Evolutionary conservation across 2,329 filamentous ascomycete species (phyloP).

Genomic region (Orbilia brochopaga): DNA sequence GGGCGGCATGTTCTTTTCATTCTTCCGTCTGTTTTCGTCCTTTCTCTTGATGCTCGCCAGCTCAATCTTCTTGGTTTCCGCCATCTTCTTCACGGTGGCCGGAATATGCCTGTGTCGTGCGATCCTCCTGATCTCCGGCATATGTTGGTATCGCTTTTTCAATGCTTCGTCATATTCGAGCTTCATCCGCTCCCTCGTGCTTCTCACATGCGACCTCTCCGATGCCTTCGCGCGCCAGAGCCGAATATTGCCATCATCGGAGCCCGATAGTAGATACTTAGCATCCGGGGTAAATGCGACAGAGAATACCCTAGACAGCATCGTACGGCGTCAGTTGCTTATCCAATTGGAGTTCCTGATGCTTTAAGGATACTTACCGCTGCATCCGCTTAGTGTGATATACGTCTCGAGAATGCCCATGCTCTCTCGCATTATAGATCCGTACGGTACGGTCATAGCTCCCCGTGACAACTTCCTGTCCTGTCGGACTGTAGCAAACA

Average conservation of each 20-base stretch:
- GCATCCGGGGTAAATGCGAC: conserved; percentile 85
- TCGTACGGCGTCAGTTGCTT: conserved; percentile 6
- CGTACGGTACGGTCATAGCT: conserved; percentile 88
- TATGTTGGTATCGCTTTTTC: conserved; percentile 83
- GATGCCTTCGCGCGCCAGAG: conserved; percentile 90
- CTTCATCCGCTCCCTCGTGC: conserved; percentile 80
- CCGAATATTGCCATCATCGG: conserved; percentile 88
- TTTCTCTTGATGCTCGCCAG: conserved; percentile 78
- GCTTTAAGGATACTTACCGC: conserved; percentile 58
- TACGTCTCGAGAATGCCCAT: conserved; percentile 69
- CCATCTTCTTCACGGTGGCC: conserved; percentile 71
- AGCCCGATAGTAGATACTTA: conserved; percentile 86
- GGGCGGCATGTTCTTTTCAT: conserved; percentile 81
- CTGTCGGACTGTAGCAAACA: conserved; percentile 91
- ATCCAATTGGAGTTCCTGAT: background rate
- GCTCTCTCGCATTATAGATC: conserved; percentile 53
- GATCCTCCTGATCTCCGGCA: conserved; percentile 94
- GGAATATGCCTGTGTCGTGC: conserved; percentile 82
- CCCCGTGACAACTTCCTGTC: conserved; percentile 88
- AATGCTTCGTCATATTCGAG: conserved; percentile 90
- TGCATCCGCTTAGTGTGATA: conserved; percentile 99
- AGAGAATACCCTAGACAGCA: conserved; percentile 71
- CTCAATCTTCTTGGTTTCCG: conserved; percentile 81
- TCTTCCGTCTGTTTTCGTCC: conserved; percentile 92
- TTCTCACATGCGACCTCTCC: conserved; percentile 81